phyloP scores from a whole-genome alignment of 345 rosid genomes.

The Citrus hindsii region DNA sequence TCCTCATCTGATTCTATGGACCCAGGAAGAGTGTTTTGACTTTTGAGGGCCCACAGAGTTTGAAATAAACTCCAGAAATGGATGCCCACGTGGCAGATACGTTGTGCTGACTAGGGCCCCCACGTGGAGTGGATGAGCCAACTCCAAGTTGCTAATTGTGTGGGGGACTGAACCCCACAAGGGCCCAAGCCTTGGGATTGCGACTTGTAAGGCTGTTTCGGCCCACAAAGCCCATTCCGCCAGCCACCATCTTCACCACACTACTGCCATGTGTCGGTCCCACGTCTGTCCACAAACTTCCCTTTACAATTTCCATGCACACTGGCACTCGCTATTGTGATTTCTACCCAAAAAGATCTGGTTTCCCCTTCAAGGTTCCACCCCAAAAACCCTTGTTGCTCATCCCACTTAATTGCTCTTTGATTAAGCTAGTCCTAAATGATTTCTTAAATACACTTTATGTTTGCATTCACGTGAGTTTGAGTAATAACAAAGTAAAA shows the following conservation, averaged over 20 bases:
- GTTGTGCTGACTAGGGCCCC: slow-evolving; percentile 34
- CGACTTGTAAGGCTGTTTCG: slow-evolving; percentile 28
- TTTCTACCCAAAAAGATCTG: no score
- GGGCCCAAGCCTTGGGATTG: slow-evolving; percentile 30
- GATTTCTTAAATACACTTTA: background rate
- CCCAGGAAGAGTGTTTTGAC: slow-evolving; percentile 1
- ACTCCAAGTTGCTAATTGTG: slow-evolving; percentile 20
- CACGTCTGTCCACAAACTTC: slow-evolving; percentile 5
- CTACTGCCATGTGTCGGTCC: slow-evolving; percentile 26
- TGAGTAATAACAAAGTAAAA: no score
- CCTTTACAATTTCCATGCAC: background rate
- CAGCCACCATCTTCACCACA: slow-evolving; percentile 25
- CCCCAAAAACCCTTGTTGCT: background rate
- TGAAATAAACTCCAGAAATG: background rate
- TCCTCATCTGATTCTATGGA: slow-evolving; percentile 25
- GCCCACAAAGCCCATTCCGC: slow-evolving; percentile 51
- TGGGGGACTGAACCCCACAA: slow-evolving; percentile 4
- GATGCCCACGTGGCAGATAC: slow-evolving; percentile 23
- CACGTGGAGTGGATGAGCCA: slow-evolving; percentile 42
- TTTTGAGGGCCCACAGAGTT: background rate
- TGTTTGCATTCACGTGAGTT: no score
- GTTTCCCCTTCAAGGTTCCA: background rate
- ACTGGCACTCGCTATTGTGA: background rate
- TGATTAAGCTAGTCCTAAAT: background rate
- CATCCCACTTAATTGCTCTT: background rate